A percentile compares a stretch with the other conserved stretches of the same genome.
phyloP scores from a whole-genome alignment of 768 basidiomycete genomes.

The Pholiota molesta region DNA sequence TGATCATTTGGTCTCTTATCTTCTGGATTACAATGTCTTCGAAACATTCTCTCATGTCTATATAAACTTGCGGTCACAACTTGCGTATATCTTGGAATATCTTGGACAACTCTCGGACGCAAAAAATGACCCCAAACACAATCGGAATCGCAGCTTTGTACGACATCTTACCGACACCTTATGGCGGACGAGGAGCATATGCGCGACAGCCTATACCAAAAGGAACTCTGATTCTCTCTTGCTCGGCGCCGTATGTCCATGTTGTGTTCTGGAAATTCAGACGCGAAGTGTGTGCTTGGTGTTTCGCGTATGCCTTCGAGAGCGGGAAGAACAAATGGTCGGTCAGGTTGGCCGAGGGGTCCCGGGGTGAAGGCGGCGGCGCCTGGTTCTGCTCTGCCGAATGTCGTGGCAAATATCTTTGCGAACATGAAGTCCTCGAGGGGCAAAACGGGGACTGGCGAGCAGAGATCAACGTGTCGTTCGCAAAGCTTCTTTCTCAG shows the following conservation, averaged over 20 bases:
- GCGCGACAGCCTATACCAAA: constrained; percentile 43
- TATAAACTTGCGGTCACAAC: not conserved
- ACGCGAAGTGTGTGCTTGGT: constrained; percentile 67
- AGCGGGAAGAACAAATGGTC: constrained; percentile 50
- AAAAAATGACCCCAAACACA: not conserved
- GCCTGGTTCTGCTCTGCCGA: constrained; percentile 59
- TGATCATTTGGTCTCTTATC: not conserved
- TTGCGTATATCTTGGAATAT: not conserved
- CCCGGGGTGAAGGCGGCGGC: constrained; percentile 34
- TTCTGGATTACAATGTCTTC: not conserved
- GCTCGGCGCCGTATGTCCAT: constrained; percentile 53
- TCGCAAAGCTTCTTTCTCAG: constrained; percentile 19
- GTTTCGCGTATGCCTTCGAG: constrained; percentile 64
- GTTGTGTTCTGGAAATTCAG: constrained; percentile 66
- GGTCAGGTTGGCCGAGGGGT: constrained; percentile 20
- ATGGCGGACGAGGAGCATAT: constrained; percentile 59
- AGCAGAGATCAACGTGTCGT: constrained; percentile 16
- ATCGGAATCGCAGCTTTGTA: constrained; percentile 14
- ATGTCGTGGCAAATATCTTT: constrained; percentile 50
- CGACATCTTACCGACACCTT: constrained; percentile 36
- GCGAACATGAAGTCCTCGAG: constrained; percentile 23
- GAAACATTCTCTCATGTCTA: not conserved
- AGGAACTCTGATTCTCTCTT: constrained; percentile 46
- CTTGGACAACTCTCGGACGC: not conserved
- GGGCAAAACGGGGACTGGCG: constrained; percentile 23